Evolutionary conservation across 2,329 filamentous ascomycete species (phyloP), one percentile per base, ranked within the genome.

Genomic region (Trichocomaceae sp.): DNA sequence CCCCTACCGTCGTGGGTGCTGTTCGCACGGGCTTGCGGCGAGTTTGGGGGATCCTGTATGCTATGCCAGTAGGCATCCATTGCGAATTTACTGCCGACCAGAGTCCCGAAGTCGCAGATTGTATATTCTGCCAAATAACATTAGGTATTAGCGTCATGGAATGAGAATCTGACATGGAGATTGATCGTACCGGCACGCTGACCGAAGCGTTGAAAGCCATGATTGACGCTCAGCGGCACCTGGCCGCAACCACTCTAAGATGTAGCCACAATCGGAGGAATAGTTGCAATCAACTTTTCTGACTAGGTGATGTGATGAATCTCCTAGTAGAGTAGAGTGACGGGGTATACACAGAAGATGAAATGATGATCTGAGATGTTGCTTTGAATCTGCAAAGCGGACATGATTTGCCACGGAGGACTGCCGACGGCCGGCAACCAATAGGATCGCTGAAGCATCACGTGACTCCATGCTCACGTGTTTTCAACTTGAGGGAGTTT

Each of bases 191-290:
- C 62, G 75, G 75, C 59, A 75, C 64, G 59, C 70, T 71, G 61
- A 75, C 66, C 60, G 77, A 71, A 62, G 73, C 69, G 66, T 77
- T 76, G 63, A 79, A 77, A 65, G 77, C 77, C 79, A 80, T 80
- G 64, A 57, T 73, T 64, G 63, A 65, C 60, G 49, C 57, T 61
- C 51, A 63, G 68, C 70, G 69, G 70, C 70, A 57, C 69, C 64
- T 49, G 66, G 70, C 70, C 70, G 70, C 67, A 58, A 49, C 53
- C 45, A 35, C 42, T 22, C 42, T 23, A 10, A 13, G 33, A 48
- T 31, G 49, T 42, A 29, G 17, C 41, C 29, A 44, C 44, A 54
- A 35, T 31, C 42, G 44, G 31, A 42, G 47, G 12, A 48, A 45
- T 22, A 2, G 12, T 50, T 41, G 33, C 20, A 9, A 44, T 44